These are phyloP conservation scores for Hypoxylon sp. DNA, from an alignment of 2,329 filamentous ascomycete genomes.

Conservation along the genomic window DNA sequence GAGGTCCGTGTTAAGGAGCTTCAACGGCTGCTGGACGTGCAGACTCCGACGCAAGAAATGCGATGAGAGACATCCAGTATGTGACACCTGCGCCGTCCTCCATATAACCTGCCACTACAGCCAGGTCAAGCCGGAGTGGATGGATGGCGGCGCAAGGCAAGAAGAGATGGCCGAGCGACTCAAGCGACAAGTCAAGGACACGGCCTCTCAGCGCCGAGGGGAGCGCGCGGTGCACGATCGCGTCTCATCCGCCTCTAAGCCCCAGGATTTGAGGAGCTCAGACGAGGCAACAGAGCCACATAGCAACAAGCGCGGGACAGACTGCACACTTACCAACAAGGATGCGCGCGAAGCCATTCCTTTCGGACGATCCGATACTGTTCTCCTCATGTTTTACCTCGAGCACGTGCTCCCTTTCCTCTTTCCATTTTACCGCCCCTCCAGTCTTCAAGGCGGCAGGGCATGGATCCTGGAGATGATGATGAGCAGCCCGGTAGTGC, in stretches of 20 bases:
- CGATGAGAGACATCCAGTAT: conserved; percentile 50
- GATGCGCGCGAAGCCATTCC: neutral
- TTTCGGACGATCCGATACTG: conserved; percentile 26
- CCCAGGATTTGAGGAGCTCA: neutral
- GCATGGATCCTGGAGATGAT: conserved; percentile 38
- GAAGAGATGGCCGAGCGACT: conserved; percentile 47
- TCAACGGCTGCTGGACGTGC: conserved; percentile 51
- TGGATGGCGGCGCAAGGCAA: conserved; percentile 47
- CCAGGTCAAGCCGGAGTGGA: conserved; percentile 48
- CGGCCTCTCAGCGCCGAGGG: conserved; percentile 18
- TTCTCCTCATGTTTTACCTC: conserved; percentile 39
- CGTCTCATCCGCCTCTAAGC: neutral
- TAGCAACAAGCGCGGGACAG: conserved; percentile 1
- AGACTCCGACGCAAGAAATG: conserved; percentile 55
- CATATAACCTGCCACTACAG: conserved; percentile 51
- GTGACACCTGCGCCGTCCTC: conserved; percentile 48
- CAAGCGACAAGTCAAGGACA: conserved; percentile 36
- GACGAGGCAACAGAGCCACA: neutral
- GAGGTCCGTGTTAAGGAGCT: neutral
- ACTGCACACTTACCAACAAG: conserved; percentile 10
- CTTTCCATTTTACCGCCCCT: conserved; percentile 40
- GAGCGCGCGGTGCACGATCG: conserved; percentile 3
- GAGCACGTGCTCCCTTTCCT: conserved; percentile 40
- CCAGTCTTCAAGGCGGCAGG: conserved; percentile 31
- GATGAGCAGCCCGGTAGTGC: conserved; percentile 35